A percentile compares a stretch with the other conserved stretches of the same genome.
phyloP scores from a whole-genome alignment of 2,329 filamentous ascomycete genomes.

The Trichoderma koningii region DNA sequence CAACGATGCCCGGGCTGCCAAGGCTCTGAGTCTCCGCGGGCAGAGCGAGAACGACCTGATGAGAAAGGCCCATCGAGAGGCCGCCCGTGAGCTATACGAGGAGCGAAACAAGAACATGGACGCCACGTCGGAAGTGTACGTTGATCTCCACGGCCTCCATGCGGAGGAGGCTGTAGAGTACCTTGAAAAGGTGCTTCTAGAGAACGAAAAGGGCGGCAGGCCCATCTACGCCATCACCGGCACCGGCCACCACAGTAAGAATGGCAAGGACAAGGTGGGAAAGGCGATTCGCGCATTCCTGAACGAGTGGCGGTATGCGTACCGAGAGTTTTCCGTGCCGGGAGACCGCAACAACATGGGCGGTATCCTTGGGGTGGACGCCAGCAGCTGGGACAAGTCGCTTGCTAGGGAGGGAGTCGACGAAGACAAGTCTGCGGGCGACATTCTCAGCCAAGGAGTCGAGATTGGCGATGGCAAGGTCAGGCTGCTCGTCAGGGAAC shows the following conservation, averaged over 20 bases:
- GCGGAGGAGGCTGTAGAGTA: conserved; percentile 96
- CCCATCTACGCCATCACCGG: conserved; percentile 96
- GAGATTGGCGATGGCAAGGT: conserved; percentile 70
- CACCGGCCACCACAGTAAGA: conserved; percentile 96
- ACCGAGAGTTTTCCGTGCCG: conserved; percentile 92
- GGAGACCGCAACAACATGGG: conserved; percentile 85
- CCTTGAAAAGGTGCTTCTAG: conserved; percentile 81
- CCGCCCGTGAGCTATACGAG: conserved; percentile 87
- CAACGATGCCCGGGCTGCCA: conserved; percentile 93
- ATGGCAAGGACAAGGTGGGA: conserved; percentile 97
- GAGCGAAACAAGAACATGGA: conserved; percentile 76
- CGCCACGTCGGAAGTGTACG: conserved; percentile 74
- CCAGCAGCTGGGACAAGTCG: conserved; percentile 66
- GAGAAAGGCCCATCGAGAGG: conserved; percentile 94
- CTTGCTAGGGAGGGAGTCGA: conserved; percentile 52
- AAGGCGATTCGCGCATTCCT: conserved; percentile 89
- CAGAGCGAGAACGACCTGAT: conserved; percentile 97
- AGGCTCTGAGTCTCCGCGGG: conserved; percentile 88
- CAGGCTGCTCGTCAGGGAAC: conserved; percentile 63
- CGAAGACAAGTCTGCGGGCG: conserved; percentile 50
- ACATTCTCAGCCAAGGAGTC: conserved; percentile 65
- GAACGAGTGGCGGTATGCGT: conserved; percentile 94
- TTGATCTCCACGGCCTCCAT: conserved; percentile 97
- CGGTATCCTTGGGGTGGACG: conserved; percentile 71
- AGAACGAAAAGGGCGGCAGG: conserved; percentile 71